These are phyloP conservation scores for Pulveroboletus ravenelii DNA, from an alignment of 768 basidiomycete genomes.

Conservation along the genomic window DNA sequence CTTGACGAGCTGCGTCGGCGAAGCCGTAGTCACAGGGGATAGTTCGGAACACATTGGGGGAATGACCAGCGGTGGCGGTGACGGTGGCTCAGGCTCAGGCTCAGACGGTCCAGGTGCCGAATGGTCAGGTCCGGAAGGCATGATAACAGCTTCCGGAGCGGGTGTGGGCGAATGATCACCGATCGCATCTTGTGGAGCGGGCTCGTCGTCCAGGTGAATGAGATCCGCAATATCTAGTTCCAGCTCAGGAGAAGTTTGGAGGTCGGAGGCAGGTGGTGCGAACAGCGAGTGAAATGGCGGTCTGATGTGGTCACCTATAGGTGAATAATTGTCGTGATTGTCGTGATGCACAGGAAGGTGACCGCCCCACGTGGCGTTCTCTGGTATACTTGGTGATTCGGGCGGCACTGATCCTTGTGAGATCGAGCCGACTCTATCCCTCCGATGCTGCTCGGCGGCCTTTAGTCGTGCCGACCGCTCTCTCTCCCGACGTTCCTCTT, in stretches of 20 bases:
- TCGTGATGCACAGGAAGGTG: slow-evolving; percentile 44
- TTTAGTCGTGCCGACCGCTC: slow-evolving; percentile 63
- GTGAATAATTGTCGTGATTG: slow-evolving; percentile 25
- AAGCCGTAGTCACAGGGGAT: slow-evolving; percentile 24
- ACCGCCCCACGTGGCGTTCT: slow-evolving; percentile 54
- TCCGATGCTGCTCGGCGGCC: slow-evolving; percentile 38
- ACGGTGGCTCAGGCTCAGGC: slow-evolving; percentile 3
- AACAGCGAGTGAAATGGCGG: slow-evolving; percentile 34
- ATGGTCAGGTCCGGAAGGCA: slow-evolving; percentile 6
- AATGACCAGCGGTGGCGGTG: slow-evolving; percentile 38
- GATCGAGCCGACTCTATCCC: slow-evolving; percentile 48
- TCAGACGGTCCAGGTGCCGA: slow-evolving; percentile 11
- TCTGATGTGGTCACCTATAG: slow-evolving; percentile 23
- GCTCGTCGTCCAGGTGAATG: slow-evolving; percentile 73
- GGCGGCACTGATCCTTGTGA: slow-evolving; percentile 57
- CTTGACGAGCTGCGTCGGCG: slow-evolving; percentile 27
- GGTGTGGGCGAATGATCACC: slow-evolving; percentile 18
- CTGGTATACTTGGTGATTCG: slow-evolving; percentile 57
- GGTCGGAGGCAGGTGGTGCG: slow-evolving; percentile 37
- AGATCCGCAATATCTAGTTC: slow-evolving; percentile 72
- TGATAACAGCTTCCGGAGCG: slow-evolving; percentile 10
- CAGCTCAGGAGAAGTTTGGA: slow-evolving; percentile 41
- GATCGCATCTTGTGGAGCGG: slow-evolving; percentile 31
- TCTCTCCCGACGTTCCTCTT: slow-evolving; percentile 56
- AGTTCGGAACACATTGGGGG: slow-evolving; percentile 40